A percentile compares a stretch with the other conserved stretches of the same genome.
phyloP scores from a whole-genome alignment of 441 rosid species.

The Adansonia grandidieri region DNA sequence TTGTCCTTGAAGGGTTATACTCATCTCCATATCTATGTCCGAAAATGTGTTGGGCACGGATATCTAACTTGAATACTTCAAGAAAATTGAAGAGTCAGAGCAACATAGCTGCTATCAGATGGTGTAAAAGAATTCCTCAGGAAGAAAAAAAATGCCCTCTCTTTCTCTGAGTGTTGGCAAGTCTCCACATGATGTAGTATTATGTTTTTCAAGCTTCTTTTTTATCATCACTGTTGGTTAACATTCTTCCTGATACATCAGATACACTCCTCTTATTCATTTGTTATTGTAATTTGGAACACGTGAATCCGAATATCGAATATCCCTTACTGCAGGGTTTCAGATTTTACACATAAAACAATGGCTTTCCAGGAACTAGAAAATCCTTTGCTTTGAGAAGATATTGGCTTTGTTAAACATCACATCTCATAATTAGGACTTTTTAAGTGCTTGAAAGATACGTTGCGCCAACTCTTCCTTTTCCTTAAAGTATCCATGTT shows the following conservation, averaged over 20 bases:
- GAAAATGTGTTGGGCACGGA: too few species aligned
- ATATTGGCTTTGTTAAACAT: neutral
- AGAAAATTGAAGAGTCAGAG: too few species aligned
- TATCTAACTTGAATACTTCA: too few species aligned
- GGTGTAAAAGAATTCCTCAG: neutral
- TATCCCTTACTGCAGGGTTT: slow-evolving; percentile 1
- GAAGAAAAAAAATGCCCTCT: neutral
- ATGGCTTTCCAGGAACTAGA: neutral
- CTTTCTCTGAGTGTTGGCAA: neutral
- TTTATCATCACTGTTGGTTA: neutral
- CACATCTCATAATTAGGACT: neutral
- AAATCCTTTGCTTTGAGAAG: slow-evolving; percentile 4
- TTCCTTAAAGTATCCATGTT: too few species aligned
- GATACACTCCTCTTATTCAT: neutral
- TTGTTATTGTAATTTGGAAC: neutral
- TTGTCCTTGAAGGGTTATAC: too few species aligned
- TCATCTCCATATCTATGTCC: too few species aligned
- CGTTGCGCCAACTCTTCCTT: neutral
- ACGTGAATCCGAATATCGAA: neutral
- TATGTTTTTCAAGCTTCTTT: neutral
- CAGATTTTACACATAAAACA: neutral
- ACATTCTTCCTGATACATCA: neutral
- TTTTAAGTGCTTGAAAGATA: neutral
- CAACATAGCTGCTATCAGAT: too few species aligned
- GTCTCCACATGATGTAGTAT: neutral